A percentile compares a stretch with the other conserved stretches of the same genome.
phyloP scores from a whole-genome alignment of 371 early-diverging fungal genomes.

The Umbelopsis sp. region DNA sequence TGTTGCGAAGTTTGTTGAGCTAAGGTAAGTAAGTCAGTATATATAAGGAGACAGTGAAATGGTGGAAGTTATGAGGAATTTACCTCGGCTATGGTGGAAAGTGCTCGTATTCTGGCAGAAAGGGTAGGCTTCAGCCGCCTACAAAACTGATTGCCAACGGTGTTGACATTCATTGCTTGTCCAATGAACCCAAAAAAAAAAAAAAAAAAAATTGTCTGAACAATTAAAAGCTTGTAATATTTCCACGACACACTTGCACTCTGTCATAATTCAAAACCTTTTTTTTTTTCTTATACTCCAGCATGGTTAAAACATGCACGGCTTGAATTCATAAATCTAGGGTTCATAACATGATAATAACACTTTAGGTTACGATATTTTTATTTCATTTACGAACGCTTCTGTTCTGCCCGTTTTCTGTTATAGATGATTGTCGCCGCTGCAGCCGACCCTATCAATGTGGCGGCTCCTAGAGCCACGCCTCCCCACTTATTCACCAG shows the following conservation, averaged over 20 bases:
- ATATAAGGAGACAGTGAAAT: no score
- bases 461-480: constrained; percentile 5
- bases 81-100: constrained; percentile 9
- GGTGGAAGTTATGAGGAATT: not conserved
- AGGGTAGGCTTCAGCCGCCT: not conserved
- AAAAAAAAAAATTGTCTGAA: not conserved
- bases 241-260: not conserved
- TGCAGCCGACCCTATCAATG: not conserved
- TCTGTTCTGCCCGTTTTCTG: not conserved
- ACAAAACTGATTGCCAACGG: not conserved
- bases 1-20: constrained; percentile 10
- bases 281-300: no score
- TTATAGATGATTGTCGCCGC: not conserved
- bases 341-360: no score
- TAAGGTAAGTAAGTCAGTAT: not conserved
- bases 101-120: not conserved
- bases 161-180: not conserved
- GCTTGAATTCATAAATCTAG: no score
- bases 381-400: not conserved
- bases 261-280: no score
- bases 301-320: no score
- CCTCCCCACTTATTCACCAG: constrained; percentile 1
- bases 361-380: not conserved
- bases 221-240: not conserved
- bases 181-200: not conserved